Percentiles rank a stretch among this genome's conserved stretches.
These are phyloP conservation scores for Linaria vulgaris DNA, from an alignment of 257 asterid genomes.

Conservation along the genomic window DNA sequence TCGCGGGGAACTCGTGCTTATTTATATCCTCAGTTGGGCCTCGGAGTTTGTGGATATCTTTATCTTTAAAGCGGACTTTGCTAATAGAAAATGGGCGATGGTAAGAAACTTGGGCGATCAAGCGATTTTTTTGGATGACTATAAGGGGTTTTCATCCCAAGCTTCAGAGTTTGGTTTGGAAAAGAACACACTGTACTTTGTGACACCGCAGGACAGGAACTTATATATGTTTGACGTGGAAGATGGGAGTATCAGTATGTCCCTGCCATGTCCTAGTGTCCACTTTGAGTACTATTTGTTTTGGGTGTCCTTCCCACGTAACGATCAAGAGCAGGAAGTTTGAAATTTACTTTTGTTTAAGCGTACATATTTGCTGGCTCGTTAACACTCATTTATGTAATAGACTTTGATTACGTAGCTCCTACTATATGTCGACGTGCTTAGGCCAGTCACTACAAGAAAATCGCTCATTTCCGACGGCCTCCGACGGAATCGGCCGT, in stretches of 20 bases:
- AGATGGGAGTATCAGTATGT: not conserved
- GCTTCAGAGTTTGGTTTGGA: conserved; percentile 1
- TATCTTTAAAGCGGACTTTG: not conserved
- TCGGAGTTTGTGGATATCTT: not conserved
- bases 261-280: not conserved
- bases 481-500: too few species aligned
- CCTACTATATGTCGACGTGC: too few species aligned
- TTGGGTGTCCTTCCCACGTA: too few species aligned
- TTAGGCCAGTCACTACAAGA: too few species aligned
- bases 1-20: not conserved
- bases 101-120: not conserved
- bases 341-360: too few species aligned
- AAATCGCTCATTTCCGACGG: too few species aligned
- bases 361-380: too few species aligned
- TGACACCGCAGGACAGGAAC: not conserved
- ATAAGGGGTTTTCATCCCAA: not conserved
- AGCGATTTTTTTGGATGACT: not conserved
- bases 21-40: not conserved
- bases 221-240: not conserved
- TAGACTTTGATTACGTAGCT: too few species aligned
- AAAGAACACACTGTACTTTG: not conserved
- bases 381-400: too few species aligned
- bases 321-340: too few species aligned
- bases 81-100: not conserved
- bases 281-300: not conserved